Conservation (phyloP, 2,329 filamentous ascomycete species). For the Cryphonectria nitschkei region DNA sequence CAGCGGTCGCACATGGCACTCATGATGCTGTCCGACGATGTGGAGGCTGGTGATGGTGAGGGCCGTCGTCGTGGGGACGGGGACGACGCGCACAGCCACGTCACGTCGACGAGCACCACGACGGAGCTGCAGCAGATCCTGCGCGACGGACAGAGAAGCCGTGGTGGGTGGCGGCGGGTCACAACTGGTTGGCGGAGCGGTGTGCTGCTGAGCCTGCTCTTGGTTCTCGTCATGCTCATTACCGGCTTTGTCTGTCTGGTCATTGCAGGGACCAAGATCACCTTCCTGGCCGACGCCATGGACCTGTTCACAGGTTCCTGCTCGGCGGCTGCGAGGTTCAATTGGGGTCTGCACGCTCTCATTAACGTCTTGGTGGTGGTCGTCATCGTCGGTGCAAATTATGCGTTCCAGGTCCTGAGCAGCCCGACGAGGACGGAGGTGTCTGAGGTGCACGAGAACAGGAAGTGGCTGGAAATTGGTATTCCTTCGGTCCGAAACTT, state of each 20-base stretch:
- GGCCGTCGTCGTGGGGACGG: background rate
- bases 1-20: slow-evolving; percentile 43
- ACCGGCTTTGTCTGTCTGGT: slow-evolving; percentile 40
- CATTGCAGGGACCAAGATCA: slow-evolving; percentile 41
- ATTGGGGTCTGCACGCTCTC: slow-evolving; percentile 47
- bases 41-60: background rate
- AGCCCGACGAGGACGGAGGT: slow-evolving; percentile 57
- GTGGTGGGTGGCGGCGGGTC: slow-evolving; percentile 31
- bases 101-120: slow-evolving; percentile 24
- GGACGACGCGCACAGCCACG: slow-evolving; percentile 17
- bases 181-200: slow-evolving; percentile 53
- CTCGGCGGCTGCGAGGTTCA: slow-evolving; percentile 40
- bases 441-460: slow-evolving; percentile 48
- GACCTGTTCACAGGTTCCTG: slow-evolving; percentile 47
- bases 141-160: slow-evolving; percentile 15
- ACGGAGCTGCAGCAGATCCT: slow-evolving; percentile 31
- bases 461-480: slow-evolving; percentile 57
- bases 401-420: slow-evolving; percentile 57
- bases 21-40: slow-evolving; percentile 35
- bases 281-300: slow-evolving; percentile 41
- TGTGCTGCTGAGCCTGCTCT: slow-evolving; percentile 47
- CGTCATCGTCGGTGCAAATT: slow-evolving; percentile 55
- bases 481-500: slow-evolving; percentile 57
- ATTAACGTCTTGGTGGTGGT: slow-evolving; percentile 49
- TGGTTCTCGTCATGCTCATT: slow-evolving; percentile 38